These are phyloP conservation scores for Thelephora aurantiotincta DNA, from an alignment of 768 basidiomycete species.

Conservation along the genomic window DNA sequence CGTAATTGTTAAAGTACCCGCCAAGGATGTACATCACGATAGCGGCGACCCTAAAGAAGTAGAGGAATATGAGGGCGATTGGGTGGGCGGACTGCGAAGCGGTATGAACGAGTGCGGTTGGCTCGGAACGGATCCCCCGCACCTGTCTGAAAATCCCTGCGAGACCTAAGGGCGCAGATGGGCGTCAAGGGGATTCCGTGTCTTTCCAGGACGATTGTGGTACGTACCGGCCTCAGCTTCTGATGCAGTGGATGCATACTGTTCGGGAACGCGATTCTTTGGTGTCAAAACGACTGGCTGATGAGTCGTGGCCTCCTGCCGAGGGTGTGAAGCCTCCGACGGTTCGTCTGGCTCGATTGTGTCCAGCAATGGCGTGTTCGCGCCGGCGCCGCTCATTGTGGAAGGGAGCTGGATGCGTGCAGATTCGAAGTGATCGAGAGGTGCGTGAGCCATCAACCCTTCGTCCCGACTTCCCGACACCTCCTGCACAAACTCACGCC, in stretches of 20 bases:
- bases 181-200: neutral
- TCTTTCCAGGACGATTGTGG: neutral
- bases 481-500: no score
- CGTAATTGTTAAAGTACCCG: slow-evolving; percentile 82
- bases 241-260: slow-evolving; percentile 37
- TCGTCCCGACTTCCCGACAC: no score
- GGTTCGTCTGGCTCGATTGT: slow-evolving; percentile 81
- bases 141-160: slow-evolving; percentile 71
- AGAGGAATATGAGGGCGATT: slow-evolving; percentile 74
- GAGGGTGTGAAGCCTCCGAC: slow-evolving; percentile 15
- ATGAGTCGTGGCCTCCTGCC: slow-evolving; percentile 14
- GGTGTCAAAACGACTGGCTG: slow-evolving; percentile 46
- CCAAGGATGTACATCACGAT: slow-evolving; percentile 88
- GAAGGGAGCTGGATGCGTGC: neutral
- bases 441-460: neutral
- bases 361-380: slow-evolving; percentile 49
- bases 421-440: slow-evolving; percentile 1
- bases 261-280: slow-evolving; percentile 24
- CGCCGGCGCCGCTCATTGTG: slow-evolving; percentile 30
- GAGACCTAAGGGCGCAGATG: slow-evolving; percentile 22
- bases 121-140: slow-evolving; percentile 6
- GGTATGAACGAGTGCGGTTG: neutral
- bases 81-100: slow-evolving; percentile 60
- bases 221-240: slow-evolving; percentile 69
- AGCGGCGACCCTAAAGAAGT: slow-evolving; percentile 79